A percentile compares a stretch with the other conserved stretches of the same genome.
Evolutionary conservation across 192 early-diverging fungal species (phyloP).

Genomic region (Mycoemilia scoparia): DNA sequence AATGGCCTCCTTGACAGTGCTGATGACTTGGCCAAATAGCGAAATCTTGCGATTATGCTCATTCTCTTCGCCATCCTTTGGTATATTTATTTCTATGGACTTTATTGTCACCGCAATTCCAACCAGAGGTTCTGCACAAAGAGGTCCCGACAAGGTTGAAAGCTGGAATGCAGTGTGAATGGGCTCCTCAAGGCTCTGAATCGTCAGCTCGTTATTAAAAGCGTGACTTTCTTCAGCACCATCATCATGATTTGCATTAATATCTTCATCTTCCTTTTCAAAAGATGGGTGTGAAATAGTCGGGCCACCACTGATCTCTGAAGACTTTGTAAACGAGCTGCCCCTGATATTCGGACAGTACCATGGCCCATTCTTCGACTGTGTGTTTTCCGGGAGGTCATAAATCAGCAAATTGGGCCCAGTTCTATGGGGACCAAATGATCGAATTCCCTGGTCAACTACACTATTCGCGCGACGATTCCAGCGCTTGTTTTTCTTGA

Average conservation of each 20-base stretch:
- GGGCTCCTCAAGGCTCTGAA: constrained; percentile 55
- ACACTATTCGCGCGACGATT: constrained; percentile 21
- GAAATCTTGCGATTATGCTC: constrained; percentile 6
- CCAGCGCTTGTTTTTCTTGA: constrained; percentile 23
- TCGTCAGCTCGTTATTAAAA: constrained; percentile 5
- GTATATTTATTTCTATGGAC: neutral
- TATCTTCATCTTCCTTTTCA: constrained; percentile 14
- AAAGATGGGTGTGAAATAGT: constrained; percentile 13
- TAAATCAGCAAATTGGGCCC: constrained; percentile 28
- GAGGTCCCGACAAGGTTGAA: constrained; percentile 68
- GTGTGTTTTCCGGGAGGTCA: too few relatives aligned
- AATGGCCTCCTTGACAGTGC: constrained; percentile 67
- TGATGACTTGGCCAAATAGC: constrained; percentile 67
- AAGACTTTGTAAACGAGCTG: constrained; percentile 15
- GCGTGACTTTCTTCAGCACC: neutral
- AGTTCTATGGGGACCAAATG: constrained; percentile 14
- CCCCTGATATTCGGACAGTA: constrained; percentile 5
- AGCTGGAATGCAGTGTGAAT: constrained; percentile 88
- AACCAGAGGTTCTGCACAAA: constrained; percentile 83
- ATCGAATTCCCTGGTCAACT: constrained; percentile 7
- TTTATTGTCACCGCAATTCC: constrained; percentile 43
- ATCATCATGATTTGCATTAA: constrained; percentile 4
- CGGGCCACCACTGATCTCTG: neutral
- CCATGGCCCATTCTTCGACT: constrained; percentile 9
- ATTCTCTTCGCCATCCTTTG: constrained; percentile 2